phyloP scores from a whole-genome alignment of 2,329 filamentous ascomycete species.

The Corynespora cassiicola region DNA sequence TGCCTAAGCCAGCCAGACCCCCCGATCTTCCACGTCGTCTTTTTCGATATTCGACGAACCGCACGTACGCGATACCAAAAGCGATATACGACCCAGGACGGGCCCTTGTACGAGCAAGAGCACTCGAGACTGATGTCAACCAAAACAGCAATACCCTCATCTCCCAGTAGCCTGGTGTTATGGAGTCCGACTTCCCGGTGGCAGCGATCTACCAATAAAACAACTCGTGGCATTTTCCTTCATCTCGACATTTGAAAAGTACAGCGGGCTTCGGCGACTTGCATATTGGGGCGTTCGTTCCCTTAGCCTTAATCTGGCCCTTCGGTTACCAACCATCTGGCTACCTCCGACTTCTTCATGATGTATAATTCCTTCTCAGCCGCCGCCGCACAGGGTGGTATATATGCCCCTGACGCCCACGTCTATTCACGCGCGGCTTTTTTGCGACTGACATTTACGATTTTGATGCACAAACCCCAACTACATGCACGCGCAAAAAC shows the following conservation, averaged over 20 bases:
- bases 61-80: too few species aligned
- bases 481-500: too few species aligned
- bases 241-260: slow-evolving; percentile 7
- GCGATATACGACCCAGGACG: slow-evolving; percentile 7
- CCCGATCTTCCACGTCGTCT: neutral
- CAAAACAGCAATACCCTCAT: slow-evolving; percentile 11
- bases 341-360: too few species aligned
- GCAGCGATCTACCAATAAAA: slow-evolving; percentile 9
- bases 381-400: too few species aligned
- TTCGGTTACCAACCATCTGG: too few species aligned
- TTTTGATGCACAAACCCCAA: too few species aligned
- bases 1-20: slow-evolving; percentile 10
- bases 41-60: slow-evolving; percentile 1
- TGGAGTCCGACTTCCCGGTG: slow-evolving; percentile 8
- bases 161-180: slow-evolving; percentile 6
- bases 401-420: too few species aligned
- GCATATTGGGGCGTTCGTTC: slow-evolving; percentile 18
- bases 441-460: too few species aligned
- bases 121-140: slow-evolving; percentile 4
- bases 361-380: too few species aligned
- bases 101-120: slow-evolving; percentile 2
- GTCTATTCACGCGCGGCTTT: too few species aligned
- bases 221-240: slow-evolving; percentile 1
- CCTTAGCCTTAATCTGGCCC: too few species aligned
- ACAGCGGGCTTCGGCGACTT: slow-evolving; percentile 8